Base-by-base conservation (phyloP, 2,329 filamentous ascomycete genomes). In the Colletotrichum noveboracense region DNA sequence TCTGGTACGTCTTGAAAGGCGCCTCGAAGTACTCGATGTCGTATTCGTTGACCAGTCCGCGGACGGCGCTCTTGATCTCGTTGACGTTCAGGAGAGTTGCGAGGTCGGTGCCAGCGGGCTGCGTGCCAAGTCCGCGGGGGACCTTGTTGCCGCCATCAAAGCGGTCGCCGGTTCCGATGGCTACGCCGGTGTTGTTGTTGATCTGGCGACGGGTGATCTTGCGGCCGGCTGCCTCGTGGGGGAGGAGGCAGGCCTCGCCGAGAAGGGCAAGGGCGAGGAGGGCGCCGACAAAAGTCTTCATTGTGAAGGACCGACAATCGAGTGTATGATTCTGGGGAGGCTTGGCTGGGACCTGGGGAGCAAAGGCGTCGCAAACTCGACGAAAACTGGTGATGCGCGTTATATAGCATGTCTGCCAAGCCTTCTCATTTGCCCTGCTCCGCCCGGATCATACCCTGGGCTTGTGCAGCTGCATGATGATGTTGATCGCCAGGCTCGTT, bases 1-100 rank as follows among this genome's bases (percentile, higher is more conserved):
- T 84, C 61, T 89, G 84, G 77, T 86, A 84, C 0, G 88, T 89
- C 78, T 83, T 83, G 78, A 86, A 80, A 0, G 88, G 87, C 2
- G 87, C 81, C 4, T 82, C 83, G 75, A 89, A 84, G 18, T 86
- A 82, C 67, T 80, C 80, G 28, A 88, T 81, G 6, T 84, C 81
- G 71, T 86, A 89, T 26, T 79, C 80, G 38, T 79, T 82, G 32
- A 83, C 85, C 28, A 90, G 85, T 30, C 83, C 86, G 32, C 85
- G 78, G 36, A 89, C 82, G 5, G 84, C 88, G 7, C 86, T 86
- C 60, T 83, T 82, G 71, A 90, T 83, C 78, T 90, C 88, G 14
- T 79, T 77, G 58, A 86, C 82, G 67, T 86, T 90, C 79, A 90
- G 84, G 78, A 90, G 86, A 60, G 83, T 85, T 38, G 81, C 77